Base-by-base conservation (phyloP, 2,329 filamentous ascomycete species). In the Ceratocystis albifundus region DNA sequence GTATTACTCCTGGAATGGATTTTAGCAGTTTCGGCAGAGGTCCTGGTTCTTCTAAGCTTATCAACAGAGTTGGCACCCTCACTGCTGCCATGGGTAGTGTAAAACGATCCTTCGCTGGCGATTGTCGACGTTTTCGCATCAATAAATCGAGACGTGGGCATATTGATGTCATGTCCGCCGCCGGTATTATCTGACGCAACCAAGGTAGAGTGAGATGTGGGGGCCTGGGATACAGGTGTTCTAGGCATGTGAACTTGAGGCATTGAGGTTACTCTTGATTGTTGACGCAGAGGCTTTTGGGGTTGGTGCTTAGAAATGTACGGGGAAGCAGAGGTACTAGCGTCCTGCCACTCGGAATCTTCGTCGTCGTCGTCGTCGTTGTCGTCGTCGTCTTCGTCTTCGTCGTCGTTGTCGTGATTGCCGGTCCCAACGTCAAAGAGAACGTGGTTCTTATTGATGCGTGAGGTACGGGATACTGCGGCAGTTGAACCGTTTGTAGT, bases 341-440 rank as follows among this genome's bases (percentile, higher is more conserved):
- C 84, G 74, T 88, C 85, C 53, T 87, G 82, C 85, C 85, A 87
- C 76, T 84, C 84, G 77, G 84, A 83, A 64, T 83, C 80, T 46
- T 73, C 73, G 53, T 76, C 74, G 41, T 74, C 73, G 50, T 74
- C 74, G 8, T 73, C 74, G 57, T 76, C 77, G 69, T 77, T 76
- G 70, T 76, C 72, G 28, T 73, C 74, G 72, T 79, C 25, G 28
- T 84, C 72, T 25, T 73, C 74, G 72, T 79, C 25, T 20, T 84
- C 84, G 77, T 84, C 83, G 65, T 83, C 79, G 48, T 74, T 74
- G 61, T 76, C 77, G 69, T 41, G 53, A 25, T 67, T 50, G 76
- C 76, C 78, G 71, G 77, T 80, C 64, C 84, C 84, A 65, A 87
- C 77, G 71, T 86, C 83, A 70, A 87, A 87, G 71, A 85, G 84